Conservation (phyloP, 2,329 filamentous ascomycete species). For the Sporothrix luriei region DNA sequence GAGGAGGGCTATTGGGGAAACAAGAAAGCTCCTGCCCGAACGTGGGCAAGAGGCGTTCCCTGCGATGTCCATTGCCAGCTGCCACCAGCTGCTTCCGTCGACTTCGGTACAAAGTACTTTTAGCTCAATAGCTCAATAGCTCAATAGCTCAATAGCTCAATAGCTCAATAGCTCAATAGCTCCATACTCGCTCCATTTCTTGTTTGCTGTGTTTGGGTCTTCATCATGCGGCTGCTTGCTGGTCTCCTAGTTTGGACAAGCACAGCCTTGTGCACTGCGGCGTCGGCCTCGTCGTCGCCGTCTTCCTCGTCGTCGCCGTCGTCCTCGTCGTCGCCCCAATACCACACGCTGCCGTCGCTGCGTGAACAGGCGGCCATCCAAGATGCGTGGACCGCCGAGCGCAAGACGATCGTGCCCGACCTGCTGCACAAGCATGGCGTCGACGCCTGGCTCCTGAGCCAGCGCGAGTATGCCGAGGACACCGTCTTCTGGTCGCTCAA, state of each 20-base stretch:
- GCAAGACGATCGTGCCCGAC: constrained; percentile 47
- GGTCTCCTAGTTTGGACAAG: constrained; percentile 21
- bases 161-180: neutral
- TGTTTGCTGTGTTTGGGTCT: neutral
- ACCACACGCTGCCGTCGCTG: constrained; percentile 48
- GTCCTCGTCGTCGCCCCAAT: constrained; percentile 34
- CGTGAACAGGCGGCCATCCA: constrained; percentile 50
- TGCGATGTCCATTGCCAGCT: constrained; percentile 7
- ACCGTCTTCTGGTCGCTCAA: constrained; percentile 57
- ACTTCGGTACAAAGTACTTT: neutral
- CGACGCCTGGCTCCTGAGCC: constrained; percentile 56
- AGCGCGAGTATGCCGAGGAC: constrained; percentile 56
- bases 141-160: neutral
- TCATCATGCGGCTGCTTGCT: constrained; percentile 13
- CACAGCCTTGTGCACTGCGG: constrained; percentile 6
- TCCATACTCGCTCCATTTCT: neutral
- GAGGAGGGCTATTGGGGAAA: neutral
- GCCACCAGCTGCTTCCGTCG: constrained; percentile 13
- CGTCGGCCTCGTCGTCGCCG: neutral
- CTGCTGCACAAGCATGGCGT: constrained; percentile 51
- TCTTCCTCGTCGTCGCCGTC: neutral
- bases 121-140: neutral
- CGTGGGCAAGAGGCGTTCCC: constrained; percentile 3
- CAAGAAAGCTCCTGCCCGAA: constrained; percentile 19
- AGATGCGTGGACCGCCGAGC: constrained; percentile 50